These are phyloP conservation scores for Petunia secreta DNA, from an alignment of 257 asterid species.

Conservation along the genomic window DNA sequence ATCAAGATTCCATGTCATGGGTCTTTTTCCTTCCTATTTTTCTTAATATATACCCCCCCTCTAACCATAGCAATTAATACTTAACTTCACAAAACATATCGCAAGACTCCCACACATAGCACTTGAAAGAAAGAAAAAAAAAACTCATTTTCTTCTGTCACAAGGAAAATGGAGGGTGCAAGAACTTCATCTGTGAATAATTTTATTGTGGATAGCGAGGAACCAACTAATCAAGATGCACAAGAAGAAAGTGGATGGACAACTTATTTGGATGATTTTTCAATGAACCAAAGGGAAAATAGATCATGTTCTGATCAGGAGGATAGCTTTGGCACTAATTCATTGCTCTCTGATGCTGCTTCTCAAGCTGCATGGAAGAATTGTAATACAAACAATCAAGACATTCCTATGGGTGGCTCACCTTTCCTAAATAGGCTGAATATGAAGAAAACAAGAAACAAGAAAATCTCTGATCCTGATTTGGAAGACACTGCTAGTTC, in stretches of 20 bases:
- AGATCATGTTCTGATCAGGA: not conserved
- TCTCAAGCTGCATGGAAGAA: slow-evolving; percentile 58
- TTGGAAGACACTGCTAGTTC: slow-evolving; percentile 82
- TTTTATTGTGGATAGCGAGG: no score
- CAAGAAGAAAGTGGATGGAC: slow-evolving; percentile 54
- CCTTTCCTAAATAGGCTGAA: slow-evolving; percentile 41
- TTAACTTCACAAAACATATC: not conserved
- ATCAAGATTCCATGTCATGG: slow-evolving; percentile 47
- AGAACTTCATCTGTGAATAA: not conserved
- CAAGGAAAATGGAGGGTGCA: not conserved
- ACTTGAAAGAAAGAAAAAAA: not conserved
- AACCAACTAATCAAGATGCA: not conserved
- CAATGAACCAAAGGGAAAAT: slow-evolving; percentile 33
- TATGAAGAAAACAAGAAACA: slow-evolving; percentile 39
- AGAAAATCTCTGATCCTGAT: slow-evolving; percentile 41
- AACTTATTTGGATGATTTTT: slow-evolving; percentile 41
- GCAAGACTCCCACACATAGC: not conserved
- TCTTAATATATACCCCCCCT: not conserved
- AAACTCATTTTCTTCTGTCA: no score
- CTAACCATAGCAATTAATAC: not conserved
- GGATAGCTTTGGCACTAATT: slow-evolving; percentile 29
- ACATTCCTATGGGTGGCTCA: slow-evolving; percentile 16
- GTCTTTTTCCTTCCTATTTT: not conserved
- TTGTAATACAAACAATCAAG: slow-evolving; percentile 16
- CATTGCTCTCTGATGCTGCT: slow-evolving; percentile 50